Conservation (phyloP, 225 moss, liverwort and hornwort species). For the Polytrichum formosum region DNA sequence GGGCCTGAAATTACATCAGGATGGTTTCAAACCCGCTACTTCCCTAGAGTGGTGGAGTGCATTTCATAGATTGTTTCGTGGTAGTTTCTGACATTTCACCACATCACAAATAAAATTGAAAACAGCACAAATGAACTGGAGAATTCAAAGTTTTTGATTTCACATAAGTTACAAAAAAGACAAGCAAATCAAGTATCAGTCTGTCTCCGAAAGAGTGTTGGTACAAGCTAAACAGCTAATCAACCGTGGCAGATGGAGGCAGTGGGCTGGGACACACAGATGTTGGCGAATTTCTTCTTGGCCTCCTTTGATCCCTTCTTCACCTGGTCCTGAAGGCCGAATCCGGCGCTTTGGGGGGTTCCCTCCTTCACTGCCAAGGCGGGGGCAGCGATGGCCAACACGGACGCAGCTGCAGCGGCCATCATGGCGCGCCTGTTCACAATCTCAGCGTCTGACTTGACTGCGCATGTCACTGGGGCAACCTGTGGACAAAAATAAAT, state of each 20-base stretch:
- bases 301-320: slow-evolving; percentile 81
- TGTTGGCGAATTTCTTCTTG: slow-evolving; percentile 57
- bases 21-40: no score
- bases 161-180: slow-evolving; percentile 4
- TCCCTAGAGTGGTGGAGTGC: no score
- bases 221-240: slow-evolving; percentile 2
- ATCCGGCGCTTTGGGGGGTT: slow-evolving; percentile 46
- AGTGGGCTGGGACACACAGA: slow-evolving; percentile 76
- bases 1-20: no score
- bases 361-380: slow-evolving; percentile 47
- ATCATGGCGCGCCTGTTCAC: slow-evolving; percentile 79
- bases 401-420: slow-evolving; percentile 59
- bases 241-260: slow-evolving; percentile 79
- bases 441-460: slow-evolving; percentile 39
- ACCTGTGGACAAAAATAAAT: slow-evolving; percentile 16
- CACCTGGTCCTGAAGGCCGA: slow-evolving; percentile 31
- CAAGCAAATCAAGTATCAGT: slow-evolving; percentile 22
- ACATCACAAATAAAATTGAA: no score
- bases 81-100: no score
- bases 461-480: slow-evolving; percentile 43
- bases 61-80: no score
- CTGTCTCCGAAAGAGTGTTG: slow-evolving; percentile 7
- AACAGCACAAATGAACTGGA: no score
- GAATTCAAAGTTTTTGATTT: no score
- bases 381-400: slow-evolving; percentile 55